Base-by-base conservation (phyloP, 1,139 yeast genomes). In the Zygosaccharomyces sapae region DNA sequence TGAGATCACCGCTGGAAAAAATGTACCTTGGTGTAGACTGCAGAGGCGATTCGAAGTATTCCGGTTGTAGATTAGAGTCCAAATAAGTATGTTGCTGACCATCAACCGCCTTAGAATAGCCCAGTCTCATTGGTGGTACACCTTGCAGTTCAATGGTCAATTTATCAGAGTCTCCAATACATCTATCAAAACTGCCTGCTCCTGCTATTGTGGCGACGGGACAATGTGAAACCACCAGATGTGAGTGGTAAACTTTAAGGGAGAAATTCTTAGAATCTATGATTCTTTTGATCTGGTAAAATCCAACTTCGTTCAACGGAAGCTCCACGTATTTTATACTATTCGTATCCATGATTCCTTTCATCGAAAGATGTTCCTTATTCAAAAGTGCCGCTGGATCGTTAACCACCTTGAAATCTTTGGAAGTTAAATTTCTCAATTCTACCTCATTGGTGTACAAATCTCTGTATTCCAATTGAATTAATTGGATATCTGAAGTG, bases 41-140 rank as follows among this genome's bases (percentile, higher is more conserved):
- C 30, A 68, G 52, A 1, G 73, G 71, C 18, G 72, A 68, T 30
- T 70, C 69, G 44, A 68, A 66, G 42, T 59, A 61, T 47, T 73
- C 76, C 1, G 81, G 80, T 49, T 74, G 78, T 18, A 77, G 61
- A 38, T 75, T 69, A 44, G 76, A 75, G 43, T 76, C 77, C 13
- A 69, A 68, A 48, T 70, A 72, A 4, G 70, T 62, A 36, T 70
- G 72, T 12, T 69, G 62, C 10, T 76, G 53, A 13, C 77, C 86
- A 55, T 79, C 74, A 12, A 84, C 66, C 29, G 75, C 72, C 40
- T 84, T 76, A 20, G 76, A 75, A 55, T 88, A 81, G 48, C 76
- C 74, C 22, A 87, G 72, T 30, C 75, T 75, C 43, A 88, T 67
- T 0, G 97, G 97, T 1, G 90, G 82, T 1, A 86, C 85, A 47